phyloP scores from a whole-genome alignment of 148 eudicot genomes.

The Rhododendron griersonianum region DNA sequence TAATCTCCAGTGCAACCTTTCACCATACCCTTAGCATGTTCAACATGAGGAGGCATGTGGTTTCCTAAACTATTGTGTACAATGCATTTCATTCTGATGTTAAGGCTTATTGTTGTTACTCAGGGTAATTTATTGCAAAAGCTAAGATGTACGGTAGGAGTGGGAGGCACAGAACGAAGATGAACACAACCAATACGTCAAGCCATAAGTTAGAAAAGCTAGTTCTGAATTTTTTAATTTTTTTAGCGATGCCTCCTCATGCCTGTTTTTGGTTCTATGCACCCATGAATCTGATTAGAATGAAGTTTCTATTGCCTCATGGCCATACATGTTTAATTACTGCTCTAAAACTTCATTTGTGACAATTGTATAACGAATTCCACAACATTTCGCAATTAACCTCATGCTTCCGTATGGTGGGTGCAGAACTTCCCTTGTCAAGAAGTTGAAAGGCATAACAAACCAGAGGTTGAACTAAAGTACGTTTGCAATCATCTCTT shows the following conservation, averaged over 20 bases:
- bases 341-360: not conserved
- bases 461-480: conserved; percentile 96
- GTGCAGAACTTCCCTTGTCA: conserved; percentile 97
- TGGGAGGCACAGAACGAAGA: not conserved
- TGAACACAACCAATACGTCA: not conserved
- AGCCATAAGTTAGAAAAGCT: not conserved
- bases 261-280: not conserved
- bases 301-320: not conserved
- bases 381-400: not conserved
- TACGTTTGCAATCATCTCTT: conserved; percentile 29
- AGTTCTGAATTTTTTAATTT: not conserved
- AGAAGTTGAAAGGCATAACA: conserved; percentile 98
- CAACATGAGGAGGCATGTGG: not conserved
- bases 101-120: not conserved
- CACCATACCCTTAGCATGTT: not conserved
- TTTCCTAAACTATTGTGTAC: not conserved
- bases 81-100: not conserved
- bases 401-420: conserved; percentile 12
- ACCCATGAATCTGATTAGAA: not conserved
- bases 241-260: not conserved
- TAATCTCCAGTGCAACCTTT: not conserved
- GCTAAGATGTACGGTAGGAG: not conserved
- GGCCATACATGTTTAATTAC: not conserved
- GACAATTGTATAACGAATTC: not conserved
- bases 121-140: not conserved